Evolutionary conservation across 2,329 filamentous ascomycete species (phyloP), one percentile per base, ranked within the genome.

Genomic region (Alternaria incomplexa): DNA sequence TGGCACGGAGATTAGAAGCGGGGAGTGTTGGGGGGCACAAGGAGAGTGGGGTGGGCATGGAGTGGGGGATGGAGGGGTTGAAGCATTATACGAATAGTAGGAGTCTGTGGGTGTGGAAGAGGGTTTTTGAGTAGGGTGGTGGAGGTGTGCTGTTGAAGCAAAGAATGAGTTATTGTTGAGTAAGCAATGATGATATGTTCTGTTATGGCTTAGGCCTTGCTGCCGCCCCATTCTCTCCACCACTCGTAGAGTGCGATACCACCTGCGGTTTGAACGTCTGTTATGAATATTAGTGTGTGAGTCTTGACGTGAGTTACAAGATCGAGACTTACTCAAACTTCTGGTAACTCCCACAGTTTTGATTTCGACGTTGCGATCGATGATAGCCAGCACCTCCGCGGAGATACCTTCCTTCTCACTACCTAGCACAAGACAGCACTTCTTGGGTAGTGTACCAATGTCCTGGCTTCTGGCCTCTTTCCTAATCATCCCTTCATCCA

Each of bases 31-130:
- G 90, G 51, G 92, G 92, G 0, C 92, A 86, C 83, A 94, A 93
- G 80, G 86, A 92, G 80, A 88, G 84, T n/a, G 92, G 92, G 58
- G 89, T 93, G 57, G 91, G 92, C 23, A 87, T 90, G 64, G 92
- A 95, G 77, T 82, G 80, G 80, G 81, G 81, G 8, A 75, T 74
- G 26, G 73, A 79, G 17, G 71, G 73, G 3, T 56, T 76, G 51
- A 75, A 69, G 55, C 58, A 62, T 28, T 73, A 69, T 51, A 67
- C 62, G 12, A 71, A 72, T 22, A 52, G 53, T 26, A 10, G 20
- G 20, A 30, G 26, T 58, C 15, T 56, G 36, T 47, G 43, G 23
- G 15, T 56, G 1, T 50, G 51, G 25, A 56, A 56, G 46, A 46
- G 17, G n/a, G 40, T 58, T 3, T 25, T 50, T 22, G 17, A 15